Evolutionary conservation across 2,329 filamentous ascomycete species (phyloP), one percentile per base, ranked within the genome.

Genomic region (Fusarium penzigii): DNA sequence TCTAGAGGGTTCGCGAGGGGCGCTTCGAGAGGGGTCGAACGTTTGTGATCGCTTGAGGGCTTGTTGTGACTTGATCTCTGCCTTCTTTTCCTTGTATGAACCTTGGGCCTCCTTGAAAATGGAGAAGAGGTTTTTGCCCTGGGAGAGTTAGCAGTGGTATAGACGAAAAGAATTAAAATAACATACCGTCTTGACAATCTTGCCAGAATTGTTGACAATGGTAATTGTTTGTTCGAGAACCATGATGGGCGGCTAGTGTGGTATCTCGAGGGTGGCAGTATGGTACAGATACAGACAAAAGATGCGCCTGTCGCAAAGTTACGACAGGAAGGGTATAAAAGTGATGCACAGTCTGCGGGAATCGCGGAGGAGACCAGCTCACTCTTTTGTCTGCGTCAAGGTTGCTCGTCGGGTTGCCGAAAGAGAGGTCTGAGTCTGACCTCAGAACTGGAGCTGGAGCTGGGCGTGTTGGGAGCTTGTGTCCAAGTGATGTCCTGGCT

Each of bases 81-180:
- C 88, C 71, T 95, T 96, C 68, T 90, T 90, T 67, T 96, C 90
- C 51, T 87, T 82, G 73, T 97, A 97, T 52, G 90, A 89, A 48
- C 87, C 85, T 69, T 90, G 91, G 58, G 92, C 93, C 69, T 97
- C 92, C 70, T 91, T 96, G 80, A 96, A 95, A 67, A 97, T 88
- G 68, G 86, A 87, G 67, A 95, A 83, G 20, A 97, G 78, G 64
- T 96, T 90, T 75, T 95, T 96, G 67, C 91, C 91, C 91, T 95
- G 66, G 6, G 38, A 17, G 46, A n/a, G 58, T 64, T 49, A 62
- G 59, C 46, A 16, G 25, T 16, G 46, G 47, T 17, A 17, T 36
- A 36, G 38, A 32, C 39, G 29, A 13, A 25, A 14, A 41, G n/a
- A 17, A 32, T 42, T 36, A 48, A 11, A 9, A 78, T 87, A 71